Conservation (phyloP, 345 rosid genomes). For the Eucalyptus lansdowneana region DNA sequence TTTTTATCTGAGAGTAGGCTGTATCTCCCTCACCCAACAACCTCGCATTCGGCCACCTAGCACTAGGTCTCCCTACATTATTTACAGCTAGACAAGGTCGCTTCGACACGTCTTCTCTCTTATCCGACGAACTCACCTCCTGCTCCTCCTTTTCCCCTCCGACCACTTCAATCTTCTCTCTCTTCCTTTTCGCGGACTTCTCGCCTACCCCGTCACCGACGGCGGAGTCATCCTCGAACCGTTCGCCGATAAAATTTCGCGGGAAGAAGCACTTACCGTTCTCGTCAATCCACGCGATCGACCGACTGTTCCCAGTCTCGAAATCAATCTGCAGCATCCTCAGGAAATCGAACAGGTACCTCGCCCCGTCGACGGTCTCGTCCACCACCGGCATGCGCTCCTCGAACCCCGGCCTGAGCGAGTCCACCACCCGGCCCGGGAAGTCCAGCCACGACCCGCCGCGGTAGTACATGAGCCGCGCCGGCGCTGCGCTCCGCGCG, state of each 20-base stretch:
- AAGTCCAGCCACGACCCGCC: constrained; percentile 23
- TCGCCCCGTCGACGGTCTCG: constrained; percentile 3
- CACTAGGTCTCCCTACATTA: not conserved
- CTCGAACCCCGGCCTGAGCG: constrained; percentile 4
- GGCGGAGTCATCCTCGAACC: not conserved
- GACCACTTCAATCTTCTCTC: not conserved
- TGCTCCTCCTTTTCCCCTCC: not conserved
- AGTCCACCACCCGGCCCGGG: constrained; percentile 3
- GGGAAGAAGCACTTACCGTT: constrained; percentile 28
- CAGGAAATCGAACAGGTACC: constrained; percentile 26
- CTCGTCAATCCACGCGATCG: constrained; percentile 43
- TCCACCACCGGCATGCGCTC: constrained; percentile 12
- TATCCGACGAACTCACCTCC: constrained; percentile 14
- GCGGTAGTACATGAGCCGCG: constrained; percentile 19
- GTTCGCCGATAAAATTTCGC: not conserved
- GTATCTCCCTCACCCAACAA: constrained; percentile 6
- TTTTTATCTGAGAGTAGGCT: not conserved
- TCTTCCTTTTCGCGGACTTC: constrained; percentile 7
- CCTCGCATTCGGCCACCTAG: constrained; percentile 12
- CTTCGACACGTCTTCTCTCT: constrained; percentile 1
- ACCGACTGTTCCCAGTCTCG: constrained; percentile 10
- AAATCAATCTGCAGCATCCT: constrained; percentile 29
- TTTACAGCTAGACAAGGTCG: not conserved
- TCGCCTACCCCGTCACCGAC: not conserved
- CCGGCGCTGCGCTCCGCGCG: constrained; percentile 8